Conservation (phyloP, 2,329 filamentous ascomycete genomes). For the Endothia cerciana region DNA sequence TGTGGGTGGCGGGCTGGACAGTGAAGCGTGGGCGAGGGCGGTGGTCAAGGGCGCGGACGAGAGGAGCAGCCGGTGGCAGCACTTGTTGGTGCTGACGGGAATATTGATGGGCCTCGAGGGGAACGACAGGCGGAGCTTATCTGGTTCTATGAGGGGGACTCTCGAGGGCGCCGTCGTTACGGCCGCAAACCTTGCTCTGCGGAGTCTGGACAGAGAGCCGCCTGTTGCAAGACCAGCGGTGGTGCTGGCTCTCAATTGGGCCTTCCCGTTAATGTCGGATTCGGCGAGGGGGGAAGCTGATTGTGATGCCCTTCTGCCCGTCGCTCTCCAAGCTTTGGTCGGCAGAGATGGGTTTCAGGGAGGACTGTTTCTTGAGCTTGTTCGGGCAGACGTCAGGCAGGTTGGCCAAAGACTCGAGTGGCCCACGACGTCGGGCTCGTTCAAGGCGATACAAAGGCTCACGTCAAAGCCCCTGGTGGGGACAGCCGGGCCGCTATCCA, state of each 20-base stretch:
- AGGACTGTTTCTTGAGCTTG: constrained; percentile 72
- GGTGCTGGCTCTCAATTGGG: constrained; percentile 74
- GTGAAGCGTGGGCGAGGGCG: constrained; percentile 60
- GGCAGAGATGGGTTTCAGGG: constrained; percentile 75
- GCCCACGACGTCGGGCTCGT: constrained; percentile 64
- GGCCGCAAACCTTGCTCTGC: constrained; percentile 77
- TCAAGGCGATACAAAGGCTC: constrained; percentile 59
- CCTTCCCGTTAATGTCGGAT: constrained; percentile 72
- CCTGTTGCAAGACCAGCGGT: constrained; percentile 55
- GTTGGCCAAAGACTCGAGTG: constrained; percentile 65
- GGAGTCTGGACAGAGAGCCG: constrained; percentile 44
- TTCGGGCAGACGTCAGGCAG: constrained; percentile 69
- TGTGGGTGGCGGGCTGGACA: constrained; percentile 48
- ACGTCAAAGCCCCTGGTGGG: constrained; percentile 64
- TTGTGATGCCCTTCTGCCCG: constrained; percentile 71
- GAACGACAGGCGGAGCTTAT: constrained; percentile 65
- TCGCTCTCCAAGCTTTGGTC: constrained; percentile 69
- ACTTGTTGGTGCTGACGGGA: constrained; percentile 79
- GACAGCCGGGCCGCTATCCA: constrained; percentile 69
- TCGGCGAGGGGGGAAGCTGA: constrained; percentile 61
- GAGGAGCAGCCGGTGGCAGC: constrained; percentile 74
- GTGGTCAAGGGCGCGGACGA: constrained; percentile 62
- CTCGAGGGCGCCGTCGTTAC: constrained; percentile 75
- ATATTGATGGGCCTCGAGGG: constrained; percentile 77
- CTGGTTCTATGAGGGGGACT: constrained; percentile 64